Evolutionary conservation across 108 stramenopile genomes (phyloP), one percentile per base, ranked within the genome.

Genomic region (Pseudonitzschia multiseries): DNA sequence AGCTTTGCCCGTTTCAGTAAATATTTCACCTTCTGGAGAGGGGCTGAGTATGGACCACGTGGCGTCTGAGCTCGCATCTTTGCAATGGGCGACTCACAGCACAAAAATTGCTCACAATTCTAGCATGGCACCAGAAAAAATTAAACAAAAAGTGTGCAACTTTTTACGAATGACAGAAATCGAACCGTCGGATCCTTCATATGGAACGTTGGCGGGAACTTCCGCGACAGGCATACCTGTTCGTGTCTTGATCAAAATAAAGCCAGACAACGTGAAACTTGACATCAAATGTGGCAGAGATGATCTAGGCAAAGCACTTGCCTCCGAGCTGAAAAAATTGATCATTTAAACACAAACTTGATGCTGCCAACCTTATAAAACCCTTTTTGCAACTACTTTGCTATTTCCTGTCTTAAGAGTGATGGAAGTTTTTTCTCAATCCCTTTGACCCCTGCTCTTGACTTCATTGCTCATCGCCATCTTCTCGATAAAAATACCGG

Each of bases 211-310:
- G 61, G 83, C 83, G 8, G 70, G 79, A 6, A 53, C 69, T 31
- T 82, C 79, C 36, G 29, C 64, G 4, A 59, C 36, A 28, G 83
- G 83, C 0, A 63, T 71, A 14, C 72, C 66, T 29, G 67, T 84
- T 14, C 72, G 75, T 46, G 60, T 80, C 6, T 69, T 87, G 75
- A 62, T 82, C 21, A 87, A 87, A 65, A 64, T 80, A 6, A 80
- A 80, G 53, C 51, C 61, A 24, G 66, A 62, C 27, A 71, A 40
- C 31, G 69, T 82, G 26, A 87, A 87, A 63, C 46, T 87, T 22
- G 86, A 87, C 57, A 33, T 87, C 9, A 84, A 84, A 51, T 26
- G 46, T 48, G 83, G 80, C 4, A 77, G 73, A 29, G 44, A 65
- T 22, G 40, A 53, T 20, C 65, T 87, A 27, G 80, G 72, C 51